Base-by-base conservation (phyloP, 2,329 filamentous ascomycete genomes). In the Microdochium paspali region DNA sequence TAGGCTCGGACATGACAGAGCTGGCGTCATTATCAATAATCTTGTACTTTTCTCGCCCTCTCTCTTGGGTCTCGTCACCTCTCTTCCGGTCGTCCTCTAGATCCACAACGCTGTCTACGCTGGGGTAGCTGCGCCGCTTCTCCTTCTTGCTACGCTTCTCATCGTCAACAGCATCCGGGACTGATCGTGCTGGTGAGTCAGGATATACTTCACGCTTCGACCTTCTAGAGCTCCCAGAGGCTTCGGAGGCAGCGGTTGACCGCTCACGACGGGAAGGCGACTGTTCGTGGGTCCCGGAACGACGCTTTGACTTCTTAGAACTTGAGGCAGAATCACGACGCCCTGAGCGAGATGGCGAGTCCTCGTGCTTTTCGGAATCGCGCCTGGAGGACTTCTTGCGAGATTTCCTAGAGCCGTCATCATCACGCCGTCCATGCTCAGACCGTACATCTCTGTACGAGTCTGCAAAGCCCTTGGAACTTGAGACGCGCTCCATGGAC, bases 1-100 rank as follows among this genome's bases (percentile, higher is more conserved):
- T 58, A 32, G 66, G 63, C 72, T 28, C 26, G 5, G 76, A 77
- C 4, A 73, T 67, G 12, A 74, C 66, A 26, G 74, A 78, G 50
- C 65, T 68, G 20, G 71, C 66, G 35, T 75, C 72, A n/a, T 67
- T 67, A 48, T 74, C 69, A 24, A 56, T 31, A 26, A 56, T 51
- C 46, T 71, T 65, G 47, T 66, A 69, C 2, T 56, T 59, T n/a
- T 67, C 66, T 3, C 60, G 62, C 42, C 58, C 62, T 52, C 62
- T 63, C 58, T 72, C 64, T 61, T 66, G 47, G 46, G 64, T 53
- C 45, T 60, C 57, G 49, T 64, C 56, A 45, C 58, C 51, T 32
- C 59, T 51, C 18, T 21, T 20, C 3, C 35, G 35, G 23, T 40
- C 35, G 4, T 40, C 18, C 3, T 40, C 35, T 13, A 7, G 7